phyloP scores from a whole-genome alignment of 768 basidiomycete species.

The Trametopsis cervina region DNA sequence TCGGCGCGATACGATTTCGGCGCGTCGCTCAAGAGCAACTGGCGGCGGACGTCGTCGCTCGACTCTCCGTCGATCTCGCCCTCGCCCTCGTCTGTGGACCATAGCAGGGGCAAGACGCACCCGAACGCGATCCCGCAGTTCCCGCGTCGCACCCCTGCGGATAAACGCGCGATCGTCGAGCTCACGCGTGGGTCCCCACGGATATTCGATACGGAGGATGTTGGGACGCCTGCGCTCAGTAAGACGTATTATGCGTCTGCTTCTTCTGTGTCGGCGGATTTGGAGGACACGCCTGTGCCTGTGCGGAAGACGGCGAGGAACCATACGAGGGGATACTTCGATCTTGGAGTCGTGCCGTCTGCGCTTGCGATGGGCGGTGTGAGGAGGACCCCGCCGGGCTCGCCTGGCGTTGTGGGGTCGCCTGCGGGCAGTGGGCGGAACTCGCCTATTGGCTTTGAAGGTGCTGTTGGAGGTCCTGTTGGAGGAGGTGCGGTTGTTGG shows the following conservation, averaged over 20 bases:
- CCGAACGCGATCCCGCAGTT: constrained; percentile 25
- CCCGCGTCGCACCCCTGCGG: constrained; percentile 15
- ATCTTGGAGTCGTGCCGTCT: constrained; percentile 27
- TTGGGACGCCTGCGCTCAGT: constrained; percentile 2
- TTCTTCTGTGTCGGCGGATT: constrained; percentile 7
- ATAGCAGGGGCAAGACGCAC: constrained; percentile 41
- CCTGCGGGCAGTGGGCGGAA: constrained; percentile 5
- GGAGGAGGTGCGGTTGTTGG: not conserved
- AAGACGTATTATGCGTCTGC: constrained; percentile 5
- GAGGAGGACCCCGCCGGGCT: constrained; percentile 44
- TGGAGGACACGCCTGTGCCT: constrained; percentile 20
- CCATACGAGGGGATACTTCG: constrained; percentile 55
- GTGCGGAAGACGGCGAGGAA: constrained; percentile 29
- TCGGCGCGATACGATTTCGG: constrained; percentile 54
- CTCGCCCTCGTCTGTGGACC: constrained; percentile 14
- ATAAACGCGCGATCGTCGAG: constrained; percentile 4
- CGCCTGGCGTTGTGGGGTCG: constrained; percentile 11
- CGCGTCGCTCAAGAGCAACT: constrained; percentile 41
- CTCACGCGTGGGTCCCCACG: constrained; percentile 43
- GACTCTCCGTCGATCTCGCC: constrained; percentile 9
- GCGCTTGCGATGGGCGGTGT: constrained; percentile 21
- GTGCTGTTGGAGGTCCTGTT: constrained; percentile 1
- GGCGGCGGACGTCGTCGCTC: constrained; percentile 32
- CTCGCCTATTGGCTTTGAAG: constrained; percentile 2
- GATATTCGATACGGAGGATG: constrained; percentile 29